These are phyloP conservation scores for Phalaenopsis aphrodite DNA, from an alignment of 106 monocot genomes.

Conservation along the genomic window DNA sequence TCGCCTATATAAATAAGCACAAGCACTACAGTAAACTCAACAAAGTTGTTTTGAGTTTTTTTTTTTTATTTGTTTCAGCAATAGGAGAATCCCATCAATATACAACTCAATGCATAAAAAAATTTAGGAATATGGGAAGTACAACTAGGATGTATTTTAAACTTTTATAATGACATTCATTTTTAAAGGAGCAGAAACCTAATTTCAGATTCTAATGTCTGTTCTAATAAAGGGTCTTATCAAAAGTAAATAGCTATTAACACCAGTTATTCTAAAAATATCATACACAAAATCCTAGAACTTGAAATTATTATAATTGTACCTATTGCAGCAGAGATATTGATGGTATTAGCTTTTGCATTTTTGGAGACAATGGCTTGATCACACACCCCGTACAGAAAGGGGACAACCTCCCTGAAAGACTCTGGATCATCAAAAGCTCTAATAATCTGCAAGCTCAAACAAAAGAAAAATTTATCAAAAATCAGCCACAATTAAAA, in stretches of 20 bases:
- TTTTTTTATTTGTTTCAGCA: too few relatives aligned
- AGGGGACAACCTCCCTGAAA: constrained; percentile 51
- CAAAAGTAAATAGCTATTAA: neutral
- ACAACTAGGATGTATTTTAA: too few relatives aligned
- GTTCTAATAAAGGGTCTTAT: neutral
- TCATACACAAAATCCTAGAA: neutral
- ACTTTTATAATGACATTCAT: too few relatives aligned
- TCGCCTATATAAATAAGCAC: too few relatives aligned
- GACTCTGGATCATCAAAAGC: constrained; percentile 56
- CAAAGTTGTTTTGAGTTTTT: too few relatives aligned
- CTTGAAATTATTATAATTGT: neutral
- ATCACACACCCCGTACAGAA: constrained; percentile 49
- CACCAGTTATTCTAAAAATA: neutral
- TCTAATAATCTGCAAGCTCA: constrained; percentile 54
- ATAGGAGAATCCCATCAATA: too few relatives aligned
- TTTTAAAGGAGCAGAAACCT: neutral
- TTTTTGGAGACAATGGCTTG: constrained; percentile 23
- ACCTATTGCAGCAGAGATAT: constrained; percentile 24
- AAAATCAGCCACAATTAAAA: neutral
- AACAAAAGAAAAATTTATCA: neutral
- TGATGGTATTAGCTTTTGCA: constrained; percentile 11
- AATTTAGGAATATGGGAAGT: too few relatives aligned
- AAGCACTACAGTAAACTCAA: too few relatives aligned
- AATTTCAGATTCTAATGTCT: neutral
- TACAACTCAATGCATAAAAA: too few relatives aligned